Evolutionary conservation across 129 eudicot species (phyloP), one percentile per base, ranked within the genome.

Genomic region (Lonicera japonica): DNA sequence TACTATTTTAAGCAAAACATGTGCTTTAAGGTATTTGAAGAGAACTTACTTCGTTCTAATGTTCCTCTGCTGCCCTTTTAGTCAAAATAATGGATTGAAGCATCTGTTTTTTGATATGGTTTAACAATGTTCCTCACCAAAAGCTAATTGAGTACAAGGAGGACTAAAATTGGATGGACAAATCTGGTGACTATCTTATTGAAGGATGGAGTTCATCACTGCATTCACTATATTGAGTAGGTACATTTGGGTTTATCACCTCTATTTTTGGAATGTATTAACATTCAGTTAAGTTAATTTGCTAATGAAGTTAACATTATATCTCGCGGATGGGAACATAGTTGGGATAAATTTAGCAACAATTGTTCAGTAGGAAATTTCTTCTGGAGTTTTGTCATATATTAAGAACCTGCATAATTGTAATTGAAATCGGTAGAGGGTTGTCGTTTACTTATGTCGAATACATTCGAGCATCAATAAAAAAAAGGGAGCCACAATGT

Each of bases 111-210:
- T 82, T 88, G 99, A 78, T 94, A 72, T 94, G 99, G 99, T 88
- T 75, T 80, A 65, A 76, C 83, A 94, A 94, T 79, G 99, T 88
- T 48, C 99, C 99, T 58, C 96, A 94, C 66, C 95, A 92, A 60
- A 94, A 88, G 89, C 99, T 94, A 29, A 96, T 94, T 0, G 99
- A 94, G 65, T 94, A 82, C 83, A 94, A 94, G 82, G 88, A 88
- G 87, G 95, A 80, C 74, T 96, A 94, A 72, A 82, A 70, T 60
- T 94, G 99, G 99, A 96, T 94, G 64, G 71, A 71, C 18, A 75
- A 69, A 63, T 78, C 86, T 9, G 95, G 85, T 52, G 87, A 88
- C 58, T 80, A 85, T 79, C 81, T 94, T 67, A 66, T 80, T 60
- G 88, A 94, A 85, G 69, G 82, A 83, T 14, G 99, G 99, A 61